Evolutionary conservation across 202 grass and related monocot genomes (phyloP).

Genomic region (Brachypodium distachyon): DNA sequence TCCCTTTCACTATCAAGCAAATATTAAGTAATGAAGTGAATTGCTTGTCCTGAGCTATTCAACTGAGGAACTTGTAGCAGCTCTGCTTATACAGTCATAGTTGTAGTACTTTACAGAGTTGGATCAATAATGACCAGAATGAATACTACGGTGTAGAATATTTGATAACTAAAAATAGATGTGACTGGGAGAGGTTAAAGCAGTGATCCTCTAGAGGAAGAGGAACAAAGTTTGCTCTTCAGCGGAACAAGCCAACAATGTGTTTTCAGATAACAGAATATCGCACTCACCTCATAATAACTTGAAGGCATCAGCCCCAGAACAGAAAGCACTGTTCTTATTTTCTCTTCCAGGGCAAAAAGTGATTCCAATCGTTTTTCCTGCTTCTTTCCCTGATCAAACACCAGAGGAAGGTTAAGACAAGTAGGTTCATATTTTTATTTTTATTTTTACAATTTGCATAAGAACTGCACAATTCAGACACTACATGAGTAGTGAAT

Average conservation of each 20-base stretch:
- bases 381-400: conserved; percentile 71
- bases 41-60: not conserved
- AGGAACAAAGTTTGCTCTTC: not conserved
- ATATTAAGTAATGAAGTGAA: not conserved
- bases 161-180: not conserved
- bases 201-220: not conserved
- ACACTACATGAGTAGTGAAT: not conserved
- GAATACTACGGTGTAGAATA: not conserved
- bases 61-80: not conserved
- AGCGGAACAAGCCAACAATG: not conserved
- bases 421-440: not conserved
- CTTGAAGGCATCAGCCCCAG: conserved; percentile 68
- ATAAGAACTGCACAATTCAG: not conserved
- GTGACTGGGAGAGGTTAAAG: not conserved
- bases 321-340: conserved; percentile 50
- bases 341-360: conserved; percentile 52
- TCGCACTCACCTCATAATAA: conserved; percentile 46
- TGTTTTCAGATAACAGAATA: not conserved
- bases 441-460: not conserved
- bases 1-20: not conserved
- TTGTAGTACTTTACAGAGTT: not conserved
- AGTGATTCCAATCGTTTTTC: conserved; percentile 61
- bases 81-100: not conserved
- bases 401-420: not conserved
- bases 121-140: not conserved